Percentiles rank a stretch among this genome's conserved stretches.
phyloP scores from a whole-genome alignment of 1,284 basidiomycete species.

The Apiotrichum laibachii region DNA sequence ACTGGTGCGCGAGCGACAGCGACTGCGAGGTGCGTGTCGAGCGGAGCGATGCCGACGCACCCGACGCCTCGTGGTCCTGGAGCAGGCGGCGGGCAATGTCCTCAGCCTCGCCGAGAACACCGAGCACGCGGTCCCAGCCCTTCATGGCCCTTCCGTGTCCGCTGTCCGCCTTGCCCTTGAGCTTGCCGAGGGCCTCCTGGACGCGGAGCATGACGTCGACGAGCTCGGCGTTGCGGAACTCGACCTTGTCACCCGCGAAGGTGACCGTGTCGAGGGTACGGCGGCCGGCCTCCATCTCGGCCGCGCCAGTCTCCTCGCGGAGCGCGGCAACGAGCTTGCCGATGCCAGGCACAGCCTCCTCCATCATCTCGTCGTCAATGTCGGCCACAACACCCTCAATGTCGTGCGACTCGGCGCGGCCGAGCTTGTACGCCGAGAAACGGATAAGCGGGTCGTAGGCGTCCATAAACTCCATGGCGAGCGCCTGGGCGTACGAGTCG shows the following conservation, averaged over 20 bases:
- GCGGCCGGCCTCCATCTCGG: constrained; percentile 54
- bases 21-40: constrained; percentile 43
- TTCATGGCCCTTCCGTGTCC: constrained; percentile 43
- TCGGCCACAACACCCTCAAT: constrained; percentile 75
- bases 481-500: constrained; percentile 79
- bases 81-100: constrained; percentile 71
- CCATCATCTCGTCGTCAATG: constrained; percentile 62
- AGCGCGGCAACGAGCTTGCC: constrained; percentile 32
- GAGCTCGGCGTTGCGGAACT: constrained; percentile 84
- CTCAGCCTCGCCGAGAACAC: constrained; percentile 82
- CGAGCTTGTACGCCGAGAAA: constrained; percentile 84
- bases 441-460: constrained; percentile 86
- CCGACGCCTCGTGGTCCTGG: constrained; percentile 65
- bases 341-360: constrained; percentile 49
- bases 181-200: constrained; percentile 66
- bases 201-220: constrained; percentile 82
- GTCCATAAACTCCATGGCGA: constrained; percentile 80
- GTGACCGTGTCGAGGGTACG: constrained; percentile 61
- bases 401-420: constrained; percentile 68
- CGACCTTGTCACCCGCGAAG: constrained; percentile 82
- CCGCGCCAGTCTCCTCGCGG: constrained; percentile 50
- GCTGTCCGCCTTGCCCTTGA: constrained; percentile 52
- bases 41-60: constrained; percentile 31
- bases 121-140: constrained; percentile 77
- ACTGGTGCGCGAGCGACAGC: constrained; percentile 76